These are phyloP conservation scores for Termitomyces sp. DNA, from an alignment of 768 basidiomycete genomes.

Conservation along the genomic window DNA sequence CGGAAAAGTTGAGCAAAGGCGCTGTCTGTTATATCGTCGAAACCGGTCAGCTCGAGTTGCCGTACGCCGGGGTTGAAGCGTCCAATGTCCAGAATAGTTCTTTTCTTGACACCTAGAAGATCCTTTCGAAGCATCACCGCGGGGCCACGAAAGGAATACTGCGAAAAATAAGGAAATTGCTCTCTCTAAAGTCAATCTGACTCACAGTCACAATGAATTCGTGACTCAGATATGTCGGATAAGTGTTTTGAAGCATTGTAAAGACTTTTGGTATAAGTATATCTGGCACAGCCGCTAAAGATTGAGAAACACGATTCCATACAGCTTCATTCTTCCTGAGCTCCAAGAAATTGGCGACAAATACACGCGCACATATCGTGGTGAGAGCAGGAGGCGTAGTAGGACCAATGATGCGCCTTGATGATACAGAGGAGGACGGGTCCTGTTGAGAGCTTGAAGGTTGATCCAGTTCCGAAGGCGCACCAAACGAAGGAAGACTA, in stretches of 20 bases:
- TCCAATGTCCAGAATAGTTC: slow-evolving; percentile 44
- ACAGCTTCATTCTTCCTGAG: slow-evolving; percentile 33
- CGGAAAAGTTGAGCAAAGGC: slow-evolving; percentile 48
- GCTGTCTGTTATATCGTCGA: slow-evolving; percentile 48
- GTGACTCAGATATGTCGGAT: slow-evolving; percentile 49
- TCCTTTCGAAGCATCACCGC: slow-evolving; percentile 42
- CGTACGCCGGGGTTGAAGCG: slow-evolving; percentile 33
- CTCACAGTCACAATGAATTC: slow-evolving; percentile 55
- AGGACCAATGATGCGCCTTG: slow-evolving; percentile 35
- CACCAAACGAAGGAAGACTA: slow-evolving; percentile 29
- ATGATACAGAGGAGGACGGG: slow-evolving; percentile 50
- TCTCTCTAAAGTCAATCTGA: not conserved
- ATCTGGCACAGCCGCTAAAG: slow-evolving; percentile 51
- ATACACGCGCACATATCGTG: slow-evolving; percentile 46
- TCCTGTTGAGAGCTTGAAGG: slow-evolving; percentile 27
- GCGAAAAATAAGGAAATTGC: not conserved
- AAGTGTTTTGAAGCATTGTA: slow-evolving; percentile 41
- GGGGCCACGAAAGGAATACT: slow-evolving; percentile 60
- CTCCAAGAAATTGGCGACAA: slow-evolving; percentile 39
- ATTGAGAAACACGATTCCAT: slow-evolving; percentile 37
- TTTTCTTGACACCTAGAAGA: slow-evolving; percentile 48
- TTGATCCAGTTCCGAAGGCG: slow-evolving; percentile 41
- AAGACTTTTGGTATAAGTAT: slow-evolving; percentile 46
- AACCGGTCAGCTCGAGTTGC: slow-evolving; percentile 47
- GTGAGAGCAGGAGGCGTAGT: slow-evolving; percentile 40